Evolutionary conservation across 768 basidiomycete species (phyloP), one percentile per base, ranked within the genome.

Genomic region (Lepiota brunneoincarnata): DNA sequence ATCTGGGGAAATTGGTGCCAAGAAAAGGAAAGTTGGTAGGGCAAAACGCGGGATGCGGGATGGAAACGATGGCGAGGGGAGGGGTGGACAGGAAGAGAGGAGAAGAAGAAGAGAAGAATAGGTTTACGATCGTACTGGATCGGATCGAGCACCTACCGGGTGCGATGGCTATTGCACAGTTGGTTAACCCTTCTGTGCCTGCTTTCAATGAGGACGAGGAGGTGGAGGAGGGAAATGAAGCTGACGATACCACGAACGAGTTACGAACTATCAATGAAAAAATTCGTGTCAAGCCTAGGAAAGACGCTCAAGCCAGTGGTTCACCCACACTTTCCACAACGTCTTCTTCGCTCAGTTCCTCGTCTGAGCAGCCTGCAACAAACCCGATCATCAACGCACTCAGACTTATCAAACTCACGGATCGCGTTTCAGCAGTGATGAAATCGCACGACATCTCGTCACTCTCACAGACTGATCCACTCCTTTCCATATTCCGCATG

Each of bases 401-500:
- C 6, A 86, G 94, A 5, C 78, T 98, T 14, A 87, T 98, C 58
- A 94, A 97, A 67, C 60, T 81, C 65, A 82, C 91, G 46, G 91
- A 96, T 48, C 91, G 96, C 58, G 87, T 87, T 2, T 93, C 91
- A 1, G 87, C 89, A 1, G 85, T 96, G 49, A 87, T 98, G 82
- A 89, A 86, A 64, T 92, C 91, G 3, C 84, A 87, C 7, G 77
- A 68, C 2, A 79, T 83, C 0, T 87, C 92, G 41, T 76, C 83
- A 1, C 72, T 93, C 35, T 72, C 91, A 17, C 82, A 77, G 51
- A 83, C 82, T 2, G 91, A 93, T 58, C 86, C 91, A 0, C 65
- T 92, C 4, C 77, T 91, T 0, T 78, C 78, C 18, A 83, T 91
- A 48, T 91, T 87, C 73, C 76, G 81, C 35, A 90, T 85, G 69